Evolutionary conservation across 2,329 filamentous ascomycete genomes (phyloP).

Genomic region (Talaromyces atroroseus): DNA sequence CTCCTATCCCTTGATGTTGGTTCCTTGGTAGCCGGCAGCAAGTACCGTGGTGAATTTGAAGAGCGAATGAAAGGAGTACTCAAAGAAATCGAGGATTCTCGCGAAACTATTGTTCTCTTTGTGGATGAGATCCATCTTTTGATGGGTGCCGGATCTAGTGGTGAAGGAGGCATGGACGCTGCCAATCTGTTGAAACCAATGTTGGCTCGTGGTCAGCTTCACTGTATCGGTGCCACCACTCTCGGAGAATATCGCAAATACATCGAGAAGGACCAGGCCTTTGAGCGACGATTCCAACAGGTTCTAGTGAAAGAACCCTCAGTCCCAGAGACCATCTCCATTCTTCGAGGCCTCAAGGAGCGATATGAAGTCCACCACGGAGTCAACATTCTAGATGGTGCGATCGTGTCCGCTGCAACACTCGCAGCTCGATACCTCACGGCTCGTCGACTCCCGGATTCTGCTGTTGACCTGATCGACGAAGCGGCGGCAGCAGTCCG

Average conservation of each 20-base stretch:
- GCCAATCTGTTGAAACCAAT: slow-evolving; percentile 97
- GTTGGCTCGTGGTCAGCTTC: slow-evolving; percentile 90
- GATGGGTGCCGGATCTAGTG: slow-evolving; percentile 92
- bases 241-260: slow-evolving; percentile 96
- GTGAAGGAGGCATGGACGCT: slow-evolving; percentile 97
- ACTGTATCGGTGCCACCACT: slow-evolving; percentile 97
- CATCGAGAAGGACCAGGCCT: slow-evolving; percentile 96
- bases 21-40: slow-evolving; percentile 91
- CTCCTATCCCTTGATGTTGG: slow-evolving; percentile 93
- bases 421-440: slow-evolving; percentile 92
- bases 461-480: slow-evolving; percentile 92
- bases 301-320: slow-evolving; percentile 92
- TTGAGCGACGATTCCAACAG: slow-evolving; percentile 97
- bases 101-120: slow-evolving; percentile 95
- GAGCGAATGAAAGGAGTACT: slow-evolving; percentile 98
- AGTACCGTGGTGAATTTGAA: slow-evolving; percentile 97
- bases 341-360: slow-evolving; percentile 96
- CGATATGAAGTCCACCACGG: slow-evolving; percentile 98
- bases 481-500: slow-evolving; percentile 95
- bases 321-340: slow-evolving; percentile 86
- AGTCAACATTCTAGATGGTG: slow-evolving; percentile 91
- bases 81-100: slow-evolving; percentile 91
- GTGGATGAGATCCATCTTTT: slow-evolving; percentile 98
- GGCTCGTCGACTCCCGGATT: slow-evolving; percentile 83
- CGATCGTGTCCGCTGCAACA: slow-evolving; percentile 85